Conservation (phyloP, 1,284 basidiomycete genomes). For the Ganoderma lucidum region DNA sequence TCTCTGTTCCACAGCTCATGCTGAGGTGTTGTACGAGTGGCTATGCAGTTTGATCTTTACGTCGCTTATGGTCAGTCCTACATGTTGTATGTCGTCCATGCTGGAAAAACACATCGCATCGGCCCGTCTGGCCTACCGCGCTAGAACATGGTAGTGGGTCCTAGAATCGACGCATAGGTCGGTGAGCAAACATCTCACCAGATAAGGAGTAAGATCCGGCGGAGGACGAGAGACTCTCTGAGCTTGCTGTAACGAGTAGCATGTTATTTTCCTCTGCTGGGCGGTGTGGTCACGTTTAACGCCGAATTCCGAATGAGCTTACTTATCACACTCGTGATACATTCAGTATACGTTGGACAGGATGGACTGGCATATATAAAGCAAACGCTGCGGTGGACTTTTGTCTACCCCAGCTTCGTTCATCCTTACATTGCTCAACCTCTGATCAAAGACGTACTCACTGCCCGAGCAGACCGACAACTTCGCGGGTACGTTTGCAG, state of each 20-base stretch:
- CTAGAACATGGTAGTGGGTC: neutral
- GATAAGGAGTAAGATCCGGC: neutral
- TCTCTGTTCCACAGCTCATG: neutral
- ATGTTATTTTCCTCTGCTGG: neutral
- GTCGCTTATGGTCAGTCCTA: constrained; percentile 35
- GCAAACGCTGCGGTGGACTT: neutral
- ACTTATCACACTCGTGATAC: neutral
- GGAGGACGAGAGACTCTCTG: neutral
- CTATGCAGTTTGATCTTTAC: constrained; percentile 32
- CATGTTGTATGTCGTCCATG: constrained; percentile 40
- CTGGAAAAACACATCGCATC: constrained; percentile 24
- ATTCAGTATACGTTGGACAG: neutral
- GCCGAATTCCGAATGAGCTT: constrained; percentile 1
- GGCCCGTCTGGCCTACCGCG: constrained; percentile 3
- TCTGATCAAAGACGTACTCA: neutral
- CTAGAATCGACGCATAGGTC: neutral
- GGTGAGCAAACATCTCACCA: neutral
- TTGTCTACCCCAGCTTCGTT: neutral
- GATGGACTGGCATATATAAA: neutral
- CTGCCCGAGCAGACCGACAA: no score
- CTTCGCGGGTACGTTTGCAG: neutral
- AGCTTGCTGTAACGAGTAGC: neutral
- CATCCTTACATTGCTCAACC: neutral
- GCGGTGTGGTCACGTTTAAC: neutral
- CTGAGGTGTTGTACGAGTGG: constrained; percentile 29